A percentile compares a stretch with the other conserved stretches of the same genome.
These are phyloP conservation scores for Solanum hybrid DNA, from an alignment of 305 asterid genomes.

Conservation along the genomic window DNA sequence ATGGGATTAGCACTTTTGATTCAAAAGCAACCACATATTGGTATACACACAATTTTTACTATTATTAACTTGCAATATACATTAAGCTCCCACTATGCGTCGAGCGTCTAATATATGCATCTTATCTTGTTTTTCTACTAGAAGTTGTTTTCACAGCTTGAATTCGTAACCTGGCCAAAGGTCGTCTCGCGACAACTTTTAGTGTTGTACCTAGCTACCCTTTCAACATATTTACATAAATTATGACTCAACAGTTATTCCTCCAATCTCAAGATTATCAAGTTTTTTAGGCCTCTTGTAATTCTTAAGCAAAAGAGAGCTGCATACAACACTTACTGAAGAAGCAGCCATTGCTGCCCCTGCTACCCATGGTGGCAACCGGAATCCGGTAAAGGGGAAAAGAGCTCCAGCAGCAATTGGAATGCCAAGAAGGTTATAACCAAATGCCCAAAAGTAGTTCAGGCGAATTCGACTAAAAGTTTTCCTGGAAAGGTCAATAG, in stretches of 20 bases:
- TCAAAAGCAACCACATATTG: background rate
- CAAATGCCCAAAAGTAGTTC: conserved; percentile 76
- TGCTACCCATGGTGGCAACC: conserved; percentile 89
- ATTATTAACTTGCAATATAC: background rate
- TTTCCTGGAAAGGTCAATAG: conserved; percentile 69
- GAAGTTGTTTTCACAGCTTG: background rate
- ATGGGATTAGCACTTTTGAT: background rate
- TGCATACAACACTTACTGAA: conserved; percentile 79
- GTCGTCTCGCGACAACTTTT: background rate
- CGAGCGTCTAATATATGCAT: background rate
- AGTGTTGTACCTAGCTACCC: background rate
- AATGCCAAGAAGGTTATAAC: conserved; percentile 62
- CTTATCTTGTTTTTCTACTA: background rate
- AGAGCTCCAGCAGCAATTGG: conserved; percentile 91
- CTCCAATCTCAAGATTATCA: conserved; percentile 15
- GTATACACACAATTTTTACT: background rate
- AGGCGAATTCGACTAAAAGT: conserved; percentile 59
- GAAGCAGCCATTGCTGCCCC: conserved; percentile 96
- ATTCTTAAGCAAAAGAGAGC: conserved; percentile 72
- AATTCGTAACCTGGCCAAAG: background rate
- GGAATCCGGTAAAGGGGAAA: conserved; percentile 57
- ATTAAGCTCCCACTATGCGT: background rate
- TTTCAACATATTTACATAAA: background rate
- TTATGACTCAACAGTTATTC: background rate
- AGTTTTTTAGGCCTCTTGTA: conserved; percentile 64